phyloP scores from a whole-genome alignment of 768 basidiomycete species.

The Xerocomus potaroensis region DNA sequence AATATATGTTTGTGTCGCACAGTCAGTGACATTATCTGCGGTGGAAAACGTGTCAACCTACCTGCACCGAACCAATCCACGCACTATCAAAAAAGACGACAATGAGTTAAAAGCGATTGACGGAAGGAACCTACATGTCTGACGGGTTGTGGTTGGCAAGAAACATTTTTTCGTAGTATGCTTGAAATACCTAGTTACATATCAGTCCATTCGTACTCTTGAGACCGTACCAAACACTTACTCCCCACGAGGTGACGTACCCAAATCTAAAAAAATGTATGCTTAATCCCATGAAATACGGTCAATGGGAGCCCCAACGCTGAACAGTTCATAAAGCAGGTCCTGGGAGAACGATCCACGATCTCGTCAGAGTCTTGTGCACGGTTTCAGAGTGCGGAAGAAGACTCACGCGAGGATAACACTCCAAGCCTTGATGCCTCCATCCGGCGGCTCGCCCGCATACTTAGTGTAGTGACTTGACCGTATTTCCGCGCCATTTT shows the following conservation, averaged over 20 bases:
- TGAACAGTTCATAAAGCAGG: conserved; percentile 32
- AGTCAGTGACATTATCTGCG: background rate
- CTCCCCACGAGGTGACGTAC: conserved; percentile 73
- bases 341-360: conserved; percentile 13
- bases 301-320: no score
- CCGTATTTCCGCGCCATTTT: conserved; percentile 3
- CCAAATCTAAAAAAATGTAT: conserved; percentile 45
- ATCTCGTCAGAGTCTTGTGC: no score
- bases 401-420: conserved; percentile 26
- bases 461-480: conserved; percentile 12
- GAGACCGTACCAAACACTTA: conserved; percentile 32
- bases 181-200: conserved; percentile 58
- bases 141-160: conserved; percentile 52
- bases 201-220: background rate
- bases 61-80: conserved; percentile 83
- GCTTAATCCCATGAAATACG: no score
- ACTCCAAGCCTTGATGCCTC: conserved; percentile 29
- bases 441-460: conserved; percentile 24
- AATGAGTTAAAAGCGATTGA: background rate
- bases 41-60: conserved; percentile 14
- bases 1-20: no score
- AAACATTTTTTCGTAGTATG: conserved; percentile 57
- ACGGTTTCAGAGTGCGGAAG: no score
- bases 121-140: conserved; percentile 42
- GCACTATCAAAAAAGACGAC: conserved; percentile 44